Evolutionary conservation across 768 basidiomycete species (phyloP).

Genomic region (Bullera alba): DNA sequence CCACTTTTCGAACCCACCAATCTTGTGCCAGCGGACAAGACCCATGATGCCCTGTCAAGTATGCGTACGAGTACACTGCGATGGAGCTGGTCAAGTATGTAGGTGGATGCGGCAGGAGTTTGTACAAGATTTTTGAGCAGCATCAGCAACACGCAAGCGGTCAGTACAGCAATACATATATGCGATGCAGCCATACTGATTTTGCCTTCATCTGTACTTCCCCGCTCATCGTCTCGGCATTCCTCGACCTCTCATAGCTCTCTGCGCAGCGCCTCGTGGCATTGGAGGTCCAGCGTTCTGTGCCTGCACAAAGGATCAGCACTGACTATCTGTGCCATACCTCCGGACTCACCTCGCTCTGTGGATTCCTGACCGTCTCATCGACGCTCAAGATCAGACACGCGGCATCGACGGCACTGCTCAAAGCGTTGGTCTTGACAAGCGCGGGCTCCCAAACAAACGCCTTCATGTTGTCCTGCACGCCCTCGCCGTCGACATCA

Average conservation of each 20-base stretch:
- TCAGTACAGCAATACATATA: no score
- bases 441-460: conserved; percentile 98
- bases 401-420: conserved; percentile 91
- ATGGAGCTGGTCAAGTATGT: no score
- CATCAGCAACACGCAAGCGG: no score
- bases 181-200: no score
- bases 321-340: no score
- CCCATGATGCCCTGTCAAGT: no score
- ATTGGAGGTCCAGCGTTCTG: conserved; percentile 66
- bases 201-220: no score
- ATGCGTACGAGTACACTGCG: no score
- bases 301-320: conserved; percentile 5
- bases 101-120: no score
- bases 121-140: no score
- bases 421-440: conserved; percentile 90
- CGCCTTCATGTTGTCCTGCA: conserved; percentile 91
- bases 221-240: neutral
- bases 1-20: no score
- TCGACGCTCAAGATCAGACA: conserved; percentile 93
- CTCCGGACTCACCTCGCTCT: conserved; percentile 81
- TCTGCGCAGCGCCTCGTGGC: conserved; percentile 82
- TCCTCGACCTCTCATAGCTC: conserved; percentile 78
- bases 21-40: no score
- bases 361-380: conserved; percentile 93
- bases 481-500: conserved; percentile 79